Evolutionary conservation across 1,284 basidiomycete genomes (phyloP).

Genomic region (Austroboletus novae-zelandiae): DNA sequence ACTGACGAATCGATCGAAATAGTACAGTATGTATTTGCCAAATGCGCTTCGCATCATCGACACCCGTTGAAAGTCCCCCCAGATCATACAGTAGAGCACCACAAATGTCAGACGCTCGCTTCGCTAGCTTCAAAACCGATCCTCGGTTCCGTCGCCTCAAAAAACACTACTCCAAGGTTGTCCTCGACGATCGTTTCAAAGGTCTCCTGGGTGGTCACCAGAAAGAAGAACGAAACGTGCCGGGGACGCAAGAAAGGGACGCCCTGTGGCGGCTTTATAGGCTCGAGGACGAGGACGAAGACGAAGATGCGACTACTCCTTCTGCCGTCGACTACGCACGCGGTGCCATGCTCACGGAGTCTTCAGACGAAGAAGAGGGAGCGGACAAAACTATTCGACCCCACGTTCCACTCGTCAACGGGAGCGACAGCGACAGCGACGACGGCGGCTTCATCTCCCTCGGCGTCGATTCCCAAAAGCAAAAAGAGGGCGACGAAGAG

Average conservation of each 20-base stretch:
- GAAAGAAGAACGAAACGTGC: conserved; percentile 41
- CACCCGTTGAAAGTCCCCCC: too few relatives aligned
- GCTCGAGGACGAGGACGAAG: conserved; percentile 48
- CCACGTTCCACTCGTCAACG: conserved; percentile 32
- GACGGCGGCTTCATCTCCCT: conserved; percentile 50
- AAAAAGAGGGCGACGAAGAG: conserved; percentile 39
- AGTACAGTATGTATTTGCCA: too few relatives aligned
- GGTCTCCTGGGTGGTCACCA: conserved; percentile 58
- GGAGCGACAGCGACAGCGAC: conserved; percentile 44
- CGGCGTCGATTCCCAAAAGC: conserved; percentile 39
- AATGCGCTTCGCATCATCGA: too few relatives aligned
- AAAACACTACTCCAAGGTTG: conserved; percentile 79
- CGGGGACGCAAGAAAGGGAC: conserved; percentile 68
- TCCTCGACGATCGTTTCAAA: conserved; percentile 95
- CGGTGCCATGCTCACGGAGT: conserved; percentile 82
- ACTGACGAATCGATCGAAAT: too few relatives aligned
- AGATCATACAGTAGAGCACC: too few relatives aligned
- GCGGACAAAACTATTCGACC: conserved; percentile 37
- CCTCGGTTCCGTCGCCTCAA: conserved; percentile 89
- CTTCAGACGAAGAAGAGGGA: conserved; percentile 79
- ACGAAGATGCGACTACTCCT: conserved; percentile 34
- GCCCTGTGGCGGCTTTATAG: conserved; percentile 84
- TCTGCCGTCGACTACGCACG: conserved; percentile 79
- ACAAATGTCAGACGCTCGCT: conserved; percentile 78
- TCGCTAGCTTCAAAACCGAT: conserved; percentile 85